phyloP scores from a whole-genome alignment of 2,329 filamentous ascomycete species.

The Trichoderma sp. region DNA sequence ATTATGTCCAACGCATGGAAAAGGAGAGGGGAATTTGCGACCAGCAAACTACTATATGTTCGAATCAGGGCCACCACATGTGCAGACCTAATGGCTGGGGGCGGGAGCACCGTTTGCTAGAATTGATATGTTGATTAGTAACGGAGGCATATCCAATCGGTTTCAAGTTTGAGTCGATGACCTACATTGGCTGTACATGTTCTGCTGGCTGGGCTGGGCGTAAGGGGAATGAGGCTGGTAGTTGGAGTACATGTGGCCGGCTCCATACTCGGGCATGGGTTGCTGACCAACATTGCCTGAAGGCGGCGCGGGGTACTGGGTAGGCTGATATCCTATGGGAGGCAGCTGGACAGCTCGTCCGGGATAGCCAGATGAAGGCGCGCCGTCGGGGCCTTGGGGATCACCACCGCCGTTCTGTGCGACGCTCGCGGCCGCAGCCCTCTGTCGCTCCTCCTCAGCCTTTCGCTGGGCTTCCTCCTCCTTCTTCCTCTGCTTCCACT shows the following conservation, averaged over 20 bases:
- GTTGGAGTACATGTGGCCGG: constrained; percentile 58
- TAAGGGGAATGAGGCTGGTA: constrained; percentile 65
- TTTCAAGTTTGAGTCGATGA: constrained; percentile 35
- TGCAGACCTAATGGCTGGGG: constrained; percentile 38
- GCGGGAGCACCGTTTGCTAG: constrained; percentile 44
- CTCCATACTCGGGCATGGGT: constrained; percentile 58
- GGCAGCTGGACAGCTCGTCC: constrained; percentile 68
- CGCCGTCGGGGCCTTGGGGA: constrained; percentile 48
- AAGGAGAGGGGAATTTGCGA: constrained; percentile 12
- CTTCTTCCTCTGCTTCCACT: constrained; percentile 99
- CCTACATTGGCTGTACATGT: constrained; percentile 65
- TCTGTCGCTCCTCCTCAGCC: constrained; percentile 83
- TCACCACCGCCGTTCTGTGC: constrained; percentile 56
- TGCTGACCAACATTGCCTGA: constrained; percentile 56
- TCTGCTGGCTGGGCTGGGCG: constrained; percentile 58
- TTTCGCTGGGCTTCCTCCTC: constrained; percentile 91
- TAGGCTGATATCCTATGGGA: constrained; percentile 72
- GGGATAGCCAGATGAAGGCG: constrained; percentile 58
- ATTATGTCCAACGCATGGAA: constrained; percentile 23
- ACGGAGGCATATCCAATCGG: neutral
- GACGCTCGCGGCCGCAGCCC: constrained; percentile 56
- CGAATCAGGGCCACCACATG: neutral
- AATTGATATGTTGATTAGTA: neutral
- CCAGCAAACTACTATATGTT: constrained; percentile 2
- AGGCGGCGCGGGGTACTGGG: constrained; percentile 69